Evolutionary conservation across 2,329 filamentous ascomycete genomes (phyloP), one percentile per base, ranked within the genome.

Genomic region (Calcarisporium arbuscula): DNA sequence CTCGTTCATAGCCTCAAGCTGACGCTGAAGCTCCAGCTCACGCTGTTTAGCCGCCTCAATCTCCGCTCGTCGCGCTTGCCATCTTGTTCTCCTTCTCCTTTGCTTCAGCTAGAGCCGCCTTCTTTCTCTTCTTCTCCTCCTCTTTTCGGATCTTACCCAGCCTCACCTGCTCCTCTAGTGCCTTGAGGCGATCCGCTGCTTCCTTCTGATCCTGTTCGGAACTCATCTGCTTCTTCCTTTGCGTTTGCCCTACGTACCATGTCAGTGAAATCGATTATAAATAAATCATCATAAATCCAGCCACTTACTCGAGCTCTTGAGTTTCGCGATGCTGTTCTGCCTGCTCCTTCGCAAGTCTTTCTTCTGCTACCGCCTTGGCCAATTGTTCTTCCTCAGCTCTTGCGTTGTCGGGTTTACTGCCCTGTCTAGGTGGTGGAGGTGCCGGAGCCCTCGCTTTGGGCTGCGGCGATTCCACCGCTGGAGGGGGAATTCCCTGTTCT

Each of bases 141-240:
- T 94, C 85, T 62, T 95, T 96, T 70, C 87, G 90, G 34, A 96
- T 65, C 66, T 96, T 98, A 51, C 89, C 87, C 54, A 89, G 85
- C 43, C 81, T 82, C 34, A 96, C 88, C 60, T 95, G 88, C 56
- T 96, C 88, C 60, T 98, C 89, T 8, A 98, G 75, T 12, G 87
- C 88, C 55, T 80, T 86, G 17, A 96, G 73, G 32, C 89, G 86
- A 43, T 85, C 84, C 48, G 84, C 79, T 26, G 89, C 80, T 34
- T 84, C 87, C 50, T 88, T 77, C 35, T 82, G 82, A 61, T 95
- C 88, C 46, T 74, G 78, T 20, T 76, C 78, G n/a, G 36, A 95
- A 72, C 40, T 94, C 88, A 19, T 84, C 78, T 57, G 95, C 87
- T 57, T 90, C 83, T 33, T 74, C 69, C 48, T 68, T 75, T 28